These are phyloP conservation scores for Teratosphaeria zuluensis DNA, from an alignment of 2,329 filamentous ascomycete species.

Conservation along the genomic window DNA sequence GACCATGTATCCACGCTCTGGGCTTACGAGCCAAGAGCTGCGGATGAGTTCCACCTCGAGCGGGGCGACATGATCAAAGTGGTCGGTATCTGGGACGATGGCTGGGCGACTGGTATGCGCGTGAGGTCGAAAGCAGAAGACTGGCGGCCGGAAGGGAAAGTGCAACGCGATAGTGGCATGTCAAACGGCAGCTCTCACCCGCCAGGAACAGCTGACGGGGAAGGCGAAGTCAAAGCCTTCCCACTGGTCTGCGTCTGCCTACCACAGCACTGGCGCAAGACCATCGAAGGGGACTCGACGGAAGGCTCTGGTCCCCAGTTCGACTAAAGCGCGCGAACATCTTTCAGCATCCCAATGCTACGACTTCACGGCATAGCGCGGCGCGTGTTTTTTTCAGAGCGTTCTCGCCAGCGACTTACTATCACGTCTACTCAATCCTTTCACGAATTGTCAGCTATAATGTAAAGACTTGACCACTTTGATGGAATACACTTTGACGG, in stretches of 20 bases:
- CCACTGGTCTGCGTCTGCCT: slow-evolving; percentile 92
- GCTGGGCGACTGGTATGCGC: slow-evolving; percentile 90
- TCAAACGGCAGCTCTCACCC: slow-evolving; percentile 57
- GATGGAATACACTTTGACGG: neutral
- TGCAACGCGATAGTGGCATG: slow-evolving; percentile 83
- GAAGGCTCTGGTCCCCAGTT: slow-evolving; percentile 15
- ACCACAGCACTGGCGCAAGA: slow-evolving; percentile 93
- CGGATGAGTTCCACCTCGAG: slow-evolving; percentile 87
- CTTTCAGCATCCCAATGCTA: slow-evolving; percentile 1
- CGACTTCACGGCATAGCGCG: slow-evolving; percentile 9
- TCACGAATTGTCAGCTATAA: neutral
- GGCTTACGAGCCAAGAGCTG: slow-evolving; percentile 91
- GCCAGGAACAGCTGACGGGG: slow-evolving; percentile 17
- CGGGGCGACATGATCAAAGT: slow-evolving; percentile 97
- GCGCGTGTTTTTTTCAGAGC: slow-evolving; percentile 1
- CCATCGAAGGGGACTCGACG: slow-evolving; percentile 73
- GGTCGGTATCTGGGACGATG: slow-evolving; percentile 97
- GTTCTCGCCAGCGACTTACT: slow-evolving; percentile 1
- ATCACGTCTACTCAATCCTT: neutral
- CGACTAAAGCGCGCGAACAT: slow-evolving; percentile 1
- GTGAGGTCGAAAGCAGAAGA: slow-evolving; percentile 77
- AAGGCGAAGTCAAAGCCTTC: slow-evolving; percentile 91
- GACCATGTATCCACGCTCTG: slow-evolving; percentile 86
- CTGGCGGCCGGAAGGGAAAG: slow-evolving; percentile 58
- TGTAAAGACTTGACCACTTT: neutral